These are phyloP conservation scores for Dothiorella sarmentorum DNA, from an alignment of 2,329 filamentous ascomycete genomes.

Conservation along the genomic window DNA sequence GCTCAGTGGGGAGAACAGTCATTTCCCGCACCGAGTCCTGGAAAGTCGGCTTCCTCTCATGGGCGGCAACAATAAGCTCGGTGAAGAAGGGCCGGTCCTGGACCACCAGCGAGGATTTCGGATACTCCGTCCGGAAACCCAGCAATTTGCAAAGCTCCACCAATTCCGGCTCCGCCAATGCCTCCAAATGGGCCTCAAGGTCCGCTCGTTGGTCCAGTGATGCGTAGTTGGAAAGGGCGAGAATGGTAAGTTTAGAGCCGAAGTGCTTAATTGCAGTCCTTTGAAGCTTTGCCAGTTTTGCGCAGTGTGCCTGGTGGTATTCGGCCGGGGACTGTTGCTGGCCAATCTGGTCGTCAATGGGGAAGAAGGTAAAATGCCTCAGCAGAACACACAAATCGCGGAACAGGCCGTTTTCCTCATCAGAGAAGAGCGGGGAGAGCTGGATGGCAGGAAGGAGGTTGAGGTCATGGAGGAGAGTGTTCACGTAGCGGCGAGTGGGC, in stretches of 20 bases:
- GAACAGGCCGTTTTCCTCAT: constrained; percentile 71
- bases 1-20: constrained; percentile 79
- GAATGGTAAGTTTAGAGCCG: constrained; percentile 83
- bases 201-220: constrained; percentile 79
- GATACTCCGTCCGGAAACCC: constrained; percentile 79
- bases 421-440: constrained; percentile 73
- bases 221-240: constrained; percentile 89
- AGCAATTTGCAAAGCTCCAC: constrained; percentile 65
- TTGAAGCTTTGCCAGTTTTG: constrained; percentile 73
- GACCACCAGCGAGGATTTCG: constrained; percentile 62
- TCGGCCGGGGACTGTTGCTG: constrained; percentile 68
- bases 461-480: constrained; percentile 79
- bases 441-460: constrained; percentile 75
- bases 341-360: constrained; percentile 87
- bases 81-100: constrained; percentile 62
- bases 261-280: constrained; percentile 75
- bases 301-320: constrained; percentile 77
- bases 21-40: constrained; percentile 72
- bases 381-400: constrained; percentile 79
- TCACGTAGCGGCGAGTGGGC: constrained; percentile 90
- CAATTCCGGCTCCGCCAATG: constrained; percentile 72
- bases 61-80: constrained; percentile 70
- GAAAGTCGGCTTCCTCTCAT: constrained; percentile 77
- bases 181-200: constrained; percentile 69
- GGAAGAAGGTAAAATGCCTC: constrained; percentile 81